These are phyloP conservation scores for Gonium pectorale DNA, from an alignment of 139 green algal genomes.

Conservation along the genomic window DNA sequence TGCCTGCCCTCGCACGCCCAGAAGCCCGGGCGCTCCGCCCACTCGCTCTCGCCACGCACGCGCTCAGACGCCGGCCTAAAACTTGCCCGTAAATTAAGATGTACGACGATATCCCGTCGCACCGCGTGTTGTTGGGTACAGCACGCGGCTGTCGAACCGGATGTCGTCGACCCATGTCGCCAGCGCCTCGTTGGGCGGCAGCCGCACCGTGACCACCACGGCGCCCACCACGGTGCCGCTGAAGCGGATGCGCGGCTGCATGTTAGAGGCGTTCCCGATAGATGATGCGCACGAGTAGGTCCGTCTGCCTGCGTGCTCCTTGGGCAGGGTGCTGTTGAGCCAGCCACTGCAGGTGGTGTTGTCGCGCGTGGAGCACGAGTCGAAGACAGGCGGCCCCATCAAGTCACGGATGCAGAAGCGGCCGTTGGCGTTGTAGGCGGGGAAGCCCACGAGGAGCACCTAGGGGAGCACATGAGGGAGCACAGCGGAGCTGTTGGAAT, in stretches of 20 bases:
- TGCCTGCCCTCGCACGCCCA: no score
- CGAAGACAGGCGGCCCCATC: not conserved
- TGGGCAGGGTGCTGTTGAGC: not conserved
- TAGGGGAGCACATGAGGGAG: not conserved
- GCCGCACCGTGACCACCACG: not conserved
- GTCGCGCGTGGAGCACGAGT: not conserved
- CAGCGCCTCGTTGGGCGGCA: not conserved
- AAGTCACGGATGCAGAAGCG: not conserved
- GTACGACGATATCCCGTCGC: no score
- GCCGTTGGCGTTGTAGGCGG: not conserved
- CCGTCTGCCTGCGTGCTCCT: not conserved
- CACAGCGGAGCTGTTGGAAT: not conserved
- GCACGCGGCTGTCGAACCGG: not conserved
- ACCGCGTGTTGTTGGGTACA: no score
- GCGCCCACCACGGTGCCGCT: not conserved
- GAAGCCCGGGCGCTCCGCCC: no score
- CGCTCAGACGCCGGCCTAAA: no score
- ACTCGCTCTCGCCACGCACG: no score
- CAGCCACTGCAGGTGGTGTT: not conserved
- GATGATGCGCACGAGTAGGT: not conserved
- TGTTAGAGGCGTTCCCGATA: not conserved
- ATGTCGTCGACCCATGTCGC: not conserved
- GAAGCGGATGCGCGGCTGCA: not conserved
- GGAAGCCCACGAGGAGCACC: not conserved
- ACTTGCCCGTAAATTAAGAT: no score